Evolutionary conservation across 1,284 basidiomycete genomes (phyloP), one percentile per base, ranked within the genome.

Genomic region (Blastosporella zonata): DNA sequence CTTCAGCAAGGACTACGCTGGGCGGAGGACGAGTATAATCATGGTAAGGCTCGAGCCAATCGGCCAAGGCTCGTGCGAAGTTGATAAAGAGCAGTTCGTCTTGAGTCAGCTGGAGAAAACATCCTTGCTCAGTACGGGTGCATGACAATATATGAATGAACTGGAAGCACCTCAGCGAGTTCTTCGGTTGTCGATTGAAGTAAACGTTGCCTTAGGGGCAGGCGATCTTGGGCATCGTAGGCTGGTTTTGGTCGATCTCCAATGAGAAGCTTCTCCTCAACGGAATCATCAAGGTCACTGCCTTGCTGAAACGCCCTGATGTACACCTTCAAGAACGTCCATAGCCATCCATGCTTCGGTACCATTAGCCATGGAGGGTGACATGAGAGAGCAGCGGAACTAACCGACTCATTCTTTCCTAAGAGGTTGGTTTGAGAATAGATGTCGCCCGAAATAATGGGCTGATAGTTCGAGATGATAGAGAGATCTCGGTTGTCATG

Each of bases 401-500:
- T 54, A 63, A 90, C 90, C 37, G 81, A 83, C 57, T 81, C 78
- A 21, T 71, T 67, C 46, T 76, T 80, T 20, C 71, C 76, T 43
- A 90, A 81, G 21, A 90, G 66, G 15, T 79, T 63, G 0, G 85
- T 90, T 61, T 90, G 87, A 39, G 81, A 67, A 55, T 82, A 74
- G 49, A 90, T 75, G 2, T 73, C 70, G 9, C 68, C 62, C 17
- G 69, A 70, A 29, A 60, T 63, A 33, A 63, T 69, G 1, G 87
- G 86, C 60, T 93, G 90, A 59, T 89, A 87, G 62, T 83, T 83
- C 8, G 85, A 79, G n/a, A 93, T 68, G 47, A 92, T 82, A 38
- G 74, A 73, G 57, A 84, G 84, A 67, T 93, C 91, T 6, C 90
- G 83, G 64, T 93, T 93, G 63, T 93, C 90, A 50, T 84, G 75